A percentile compares a stretch with the other conserved stretches of the same genome.
Evolutionary conservation across 345 rosid genomes (phyloP).

Genomic region (Aethionema arabicum): DNA sequence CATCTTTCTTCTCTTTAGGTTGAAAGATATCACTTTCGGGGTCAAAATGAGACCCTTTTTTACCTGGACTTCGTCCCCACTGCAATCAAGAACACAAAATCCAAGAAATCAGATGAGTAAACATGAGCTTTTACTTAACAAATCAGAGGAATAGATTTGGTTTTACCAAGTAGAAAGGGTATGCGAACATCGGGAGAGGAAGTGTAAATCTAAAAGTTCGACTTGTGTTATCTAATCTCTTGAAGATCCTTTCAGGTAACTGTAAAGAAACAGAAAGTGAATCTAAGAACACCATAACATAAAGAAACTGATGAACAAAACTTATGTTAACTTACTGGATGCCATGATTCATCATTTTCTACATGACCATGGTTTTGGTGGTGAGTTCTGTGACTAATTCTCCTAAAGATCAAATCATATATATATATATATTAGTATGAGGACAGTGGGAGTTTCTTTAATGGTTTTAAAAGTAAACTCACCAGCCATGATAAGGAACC

Average conservation of each 20-base stretch:
- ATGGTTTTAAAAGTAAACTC: conserved; percentile 29
- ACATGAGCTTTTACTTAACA: conserved; percentile 18
- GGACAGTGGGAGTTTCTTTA: background rate
- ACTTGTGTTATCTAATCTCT: conserved; percentile 46
- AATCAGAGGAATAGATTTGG: conserved; percentile 15
- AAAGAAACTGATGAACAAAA: background rate
- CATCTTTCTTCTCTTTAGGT: conserved; percentile 65
- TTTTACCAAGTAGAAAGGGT: conserved; percentile 86
- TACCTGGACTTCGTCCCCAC: conserved; percentile 90
- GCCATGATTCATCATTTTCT: conserved; percentile 96
- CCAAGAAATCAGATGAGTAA: conserved; percentile 9
- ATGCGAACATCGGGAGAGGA: conserved; percentile 92
- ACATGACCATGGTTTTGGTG: conserved; percentile 96
- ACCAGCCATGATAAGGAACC: conserved; percentile 98
- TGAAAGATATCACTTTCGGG: conserved; percentile 75
- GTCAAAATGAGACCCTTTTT: conserved; percentile 81
- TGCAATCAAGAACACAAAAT: conserved; percentile 30
- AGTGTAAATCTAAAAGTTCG: conserved; percentile 61
- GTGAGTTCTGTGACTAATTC: conserved; percentile 95
- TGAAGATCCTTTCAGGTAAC: conserved; percentile 76
- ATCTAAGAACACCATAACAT: conserved; percentile 1
- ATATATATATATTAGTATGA: background rate
- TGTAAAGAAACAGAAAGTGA: conserved; percentile 29
- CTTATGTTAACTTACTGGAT: conserved; percentile 49
- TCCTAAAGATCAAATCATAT: conserved; percentile 45